These are phyloP conservation scores for Balansia obtecta DNA, from an alignment of 2,329 filamentous ascomycete genomes.

Conservation along the genomic window DNA sequence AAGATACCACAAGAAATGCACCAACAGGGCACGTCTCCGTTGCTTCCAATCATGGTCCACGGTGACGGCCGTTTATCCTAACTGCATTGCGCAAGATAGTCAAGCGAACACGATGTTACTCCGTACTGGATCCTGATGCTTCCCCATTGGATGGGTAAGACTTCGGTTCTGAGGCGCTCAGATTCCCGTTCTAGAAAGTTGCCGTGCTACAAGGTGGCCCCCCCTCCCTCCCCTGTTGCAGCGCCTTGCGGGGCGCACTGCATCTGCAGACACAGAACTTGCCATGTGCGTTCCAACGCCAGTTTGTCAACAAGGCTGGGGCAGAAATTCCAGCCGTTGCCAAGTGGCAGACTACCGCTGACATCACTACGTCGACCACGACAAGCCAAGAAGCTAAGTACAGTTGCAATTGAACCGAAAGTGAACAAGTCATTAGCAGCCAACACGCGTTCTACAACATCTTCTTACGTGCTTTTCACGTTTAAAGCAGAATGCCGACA, in stretches of 20 bases:
- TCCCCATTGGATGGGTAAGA: not conserved
- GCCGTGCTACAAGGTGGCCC: not conserved
- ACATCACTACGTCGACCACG: too few relatives aligned
- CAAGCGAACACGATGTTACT: too few relatives aligned
- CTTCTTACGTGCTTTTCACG: not conserved
- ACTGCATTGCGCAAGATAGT: not conserved
- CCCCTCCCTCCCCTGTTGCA: too few relatives aligned
- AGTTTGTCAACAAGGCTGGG: not conserved
- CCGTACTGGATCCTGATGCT: too few relatives aligned
- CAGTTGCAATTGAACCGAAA: too few relatives aligned
- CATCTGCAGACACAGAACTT: slow-evolving; percentile 1
- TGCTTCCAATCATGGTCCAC: not conserved
- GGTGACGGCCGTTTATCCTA: not conserved
- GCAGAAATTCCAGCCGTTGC: not conserved
- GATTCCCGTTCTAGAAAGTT: not conserved
- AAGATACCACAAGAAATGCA: not conserved
- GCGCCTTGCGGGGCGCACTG: not conserved
- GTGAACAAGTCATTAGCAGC: not conserved
- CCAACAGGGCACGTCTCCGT: too few relatives aligned
- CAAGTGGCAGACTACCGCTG: not conserved
- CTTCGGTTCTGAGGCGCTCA: not conserved
- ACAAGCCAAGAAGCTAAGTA: too few relatives aligned
- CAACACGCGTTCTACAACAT: not conserved
- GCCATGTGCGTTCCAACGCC: slow-evolving; percentile 11
- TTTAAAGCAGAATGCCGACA: not conserved